These are phyloP conservation scores for Pyricularia sp. DNA, from an alignment of 2,329 filamentous ascomycete species.

Conservation along the genomic window DNA sequence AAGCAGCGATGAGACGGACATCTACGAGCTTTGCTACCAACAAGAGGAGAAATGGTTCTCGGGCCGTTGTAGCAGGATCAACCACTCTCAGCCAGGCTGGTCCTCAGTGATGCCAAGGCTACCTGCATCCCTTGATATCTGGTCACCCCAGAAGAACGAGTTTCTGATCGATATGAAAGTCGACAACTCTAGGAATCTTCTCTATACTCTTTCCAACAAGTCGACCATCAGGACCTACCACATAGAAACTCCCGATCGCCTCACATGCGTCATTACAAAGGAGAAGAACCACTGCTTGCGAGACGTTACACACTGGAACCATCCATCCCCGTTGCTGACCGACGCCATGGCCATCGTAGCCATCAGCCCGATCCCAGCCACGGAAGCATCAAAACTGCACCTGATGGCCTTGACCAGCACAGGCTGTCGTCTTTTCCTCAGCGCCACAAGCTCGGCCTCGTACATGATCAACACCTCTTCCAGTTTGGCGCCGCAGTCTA, in stretches of 20 bases:
- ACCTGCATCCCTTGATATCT: slow-evolving; percentile 29
- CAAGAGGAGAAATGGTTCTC: slow-evolving; percentile 97
- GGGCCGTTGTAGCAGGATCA: slow-evolving; percentile 76
- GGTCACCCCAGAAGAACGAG: slow-evolving; percentile 44
- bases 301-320: slow-evolving; percentile 81
- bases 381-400: slow-evolving; percentile 74
- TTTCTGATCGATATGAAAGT: slow-evolving; percentile 71
- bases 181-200: slow-evolving; percentile 77
- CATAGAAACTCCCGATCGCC: slow-evolving; percentile 57
- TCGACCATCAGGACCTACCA: slow-evolving; percentile 91
- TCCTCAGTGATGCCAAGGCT: slow-evolving; percentile 51
- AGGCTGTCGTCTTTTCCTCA: slow-evolving; percentile 86
- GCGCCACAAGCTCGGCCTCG: slow-evolving; percentile 65
- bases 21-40: slow-evolving; percentile 92
- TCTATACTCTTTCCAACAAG: slow-evolving; percentile 83
- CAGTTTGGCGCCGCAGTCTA: slow-evolving; percentile 70
- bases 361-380: slow-evolving; percentile 73
- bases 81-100: slow-evolving; percentile 72
- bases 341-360: slow-evolving; percentile 67
- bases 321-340: slow-evolving; percentile 60
- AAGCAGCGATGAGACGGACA: slow-evolving; percentile 69
- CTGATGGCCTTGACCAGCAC: slow-evolving; percentile 85
- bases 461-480: slow-evolving; percentile 53
- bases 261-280: slow-evolving; percentile 58
- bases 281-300: slow-evolving; percentile 50